Evolutionary conservation across 208 protist species (phyloP).

Genomic region (Trypanosoma rangeli): DNA sequence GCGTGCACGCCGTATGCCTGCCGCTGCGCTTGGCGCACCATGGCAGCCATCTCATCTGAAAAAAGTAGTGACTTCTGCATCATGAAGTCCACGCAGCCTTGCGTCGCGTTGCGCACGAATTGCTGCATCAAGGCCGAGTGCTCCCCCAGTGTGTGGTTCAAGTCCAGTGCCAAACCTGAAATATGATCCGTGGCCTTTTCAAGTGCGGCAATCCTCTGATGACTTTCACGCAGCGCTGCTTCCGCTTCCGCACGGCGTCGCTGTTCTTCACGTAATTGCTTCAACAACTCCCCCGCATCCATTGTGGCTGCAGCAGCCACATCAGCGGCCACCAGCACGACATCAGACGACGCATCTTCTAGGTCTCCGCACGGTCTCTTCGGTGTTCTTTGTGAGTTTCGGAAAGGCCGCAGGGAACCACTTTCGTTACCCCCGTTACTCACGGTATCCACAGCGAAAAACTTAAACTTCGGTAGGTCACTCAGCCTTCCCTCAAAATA

Average conservation of each 20-base stretch:
- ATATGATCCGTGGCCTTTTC: constrained; percentile 57
- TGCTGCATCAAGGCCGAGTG: constrained; percentile 41
- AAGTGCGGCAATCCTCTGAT: constrained; percentile 31
- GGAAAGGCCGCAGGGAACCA: not conserved
- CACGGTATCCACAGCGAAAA: not conserved
- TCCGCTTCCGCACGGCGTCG: constrained; percentile 24
- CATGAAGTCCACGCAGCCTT: constrained; percentile 30
- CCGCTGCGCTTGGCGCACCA: constrained; percentile 46
- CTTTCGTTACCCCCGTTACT: not conserved
- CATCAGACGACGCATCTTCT: not conserved
- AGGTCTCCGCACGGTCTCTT: not conserved
- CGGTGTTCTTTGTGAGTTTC: not conserved
- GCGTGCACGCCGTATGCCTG: constrained; percentile 20
- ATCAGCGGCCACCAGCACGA: not conserved
- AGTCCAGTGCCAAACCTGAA: constrained; percentile 37
- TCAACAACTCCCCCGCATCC: constrained; percentile 1
- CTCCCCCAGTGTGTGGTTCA: constrained; percentile 31
- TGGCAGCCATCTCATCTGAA: constrained; percentile 41
- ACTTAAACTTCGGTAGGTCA: constrained; percentile 21
- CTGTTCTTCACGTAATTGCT: constrained; percentile 3
- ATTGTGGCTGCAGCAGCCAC: not conserved
- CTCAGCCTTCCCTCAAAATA: constrained; percentile 32
- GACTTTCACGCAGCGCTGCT: constrained; percentile 31
- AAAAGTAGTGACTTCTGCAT: constrained; percentile 62
- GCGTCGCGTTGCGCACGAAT: constrained; percentile 30